A percentile compares a stretch with the other conserved stretches of the same genome.
These are phyloP conservation scores for Helicocarpus griseus DNA, from an alignment of 2,329 filamentous ascomycete species.

Conservation along the genomic window DNA sequence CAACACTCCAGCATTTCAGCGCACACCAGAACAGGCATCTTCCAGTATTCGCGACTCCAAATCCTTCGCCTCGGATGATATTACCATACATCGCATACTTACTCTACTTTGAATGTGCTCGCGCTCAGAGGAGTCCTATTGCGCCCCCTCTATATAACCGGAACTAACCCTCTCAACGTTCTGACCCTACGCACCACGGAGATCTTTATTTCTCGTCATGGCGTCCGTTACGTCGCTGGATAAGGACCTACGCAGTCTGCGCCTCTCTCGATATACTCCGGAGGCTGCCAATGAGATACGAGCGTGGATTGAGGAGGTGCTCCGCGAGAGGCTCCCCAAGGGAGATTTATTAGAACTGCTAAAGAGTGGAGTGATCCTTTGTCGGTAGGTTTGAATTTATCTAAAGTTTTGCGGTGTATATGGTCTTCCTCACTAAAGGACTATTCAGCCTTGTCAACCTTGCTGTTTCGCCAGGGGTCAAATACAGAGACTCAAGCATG, in stretches of 20 bases:
- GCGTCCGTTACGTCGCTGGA: slow-evolving; percentile 89
- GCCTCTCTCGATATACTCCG: slow-evolving; percentile 86
- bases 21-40: background rate
- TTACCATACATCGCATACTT: background rate
- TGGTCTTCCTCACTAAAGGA: slow-evolving; percentile 16
- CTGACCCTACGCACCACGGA: background rate
- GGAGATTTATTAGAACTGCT: slow-evolving; percentile 75
- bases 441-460: slow-evolving; percentile 68
- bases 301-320: slow-evolving; percentile 71
- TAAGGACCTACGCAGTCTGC: slow-evolving; percentile 88
- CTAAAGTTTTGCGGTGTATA: slow-evolving; percentile 3
- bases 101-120: background rate
- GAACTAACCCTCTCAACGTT: no score
- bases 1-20: background rate
- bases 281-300: slow-evolving; percentile 77
- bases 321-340: slow-evolving; percentile 62
- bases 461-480: slow-evolving; percentile 64
- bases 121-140: background rate
- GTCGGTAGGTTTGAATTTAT: slow-evolving; percentile 56
- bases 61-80: background rate
- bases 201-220: slow-evolving; percentile 45
- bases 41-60: background rate
- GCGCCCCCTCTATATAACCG: background rate
- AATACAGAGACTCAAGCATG: slow-evolving; percentile 87
- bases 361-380: slow-evolving; percentile 85